These are phyloP conservation scores for Pseudogymnoascus sp. DNA, from an alignment of 2,329 filamentous ascomycete species.

Conservation along the genomic window DNA sequence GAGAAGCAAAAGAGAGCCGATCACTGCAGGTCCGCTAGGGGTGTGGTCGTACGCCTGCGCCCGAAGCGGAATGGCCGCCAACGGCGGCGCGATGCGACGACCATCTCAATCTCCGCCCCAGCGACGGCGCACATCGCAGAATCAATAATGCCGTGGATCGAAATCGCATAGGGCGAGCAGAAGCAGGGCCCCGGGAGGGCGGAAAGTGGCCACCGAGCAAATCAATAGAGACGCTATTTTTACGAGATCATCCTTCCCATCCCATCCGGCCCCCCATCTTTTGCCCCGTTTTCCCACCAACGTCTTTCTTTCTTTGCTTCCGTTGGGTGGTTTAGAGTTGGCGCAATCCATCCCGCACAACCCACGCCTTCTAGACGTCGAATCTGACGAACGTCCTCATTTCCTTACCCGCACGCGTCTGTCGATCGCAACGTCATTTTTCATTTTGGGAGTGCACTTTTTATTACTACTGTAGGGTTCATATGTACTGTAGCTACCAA, in stretches of 20 bases:
- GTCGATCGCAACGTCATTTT: not conserved
- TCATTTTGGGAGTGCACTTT: not conserved
- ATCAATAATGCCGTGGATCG: not conserved
- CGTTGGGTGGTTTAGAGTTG: conserved; percentile 1
- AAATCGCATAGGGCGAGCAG: not conserved
- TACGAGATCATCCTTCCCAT: not conserved
- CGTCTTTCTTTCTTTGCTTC: not conserved
- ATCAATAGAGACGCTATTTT: not conserved
- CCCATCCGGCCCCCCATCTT: not conserved
- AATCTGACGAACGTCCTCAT: not conserved
- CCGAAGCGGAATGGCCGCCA: not conserved
- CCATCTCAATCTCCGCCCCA: not conserved
- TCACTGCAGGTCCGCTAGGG: not conserved
- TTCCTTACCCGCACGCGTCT: not conserved
- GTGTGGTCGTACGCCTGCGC: not conserved
- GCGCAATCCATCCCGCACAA: not conserved
- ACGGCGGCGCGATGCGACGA: not conserved
- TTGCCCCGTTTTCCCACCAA: not conserved
- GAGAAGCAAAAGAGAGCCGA: not conserved
- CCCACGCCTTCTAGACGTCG: not conserved
- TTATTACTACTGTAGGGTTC: not conserved
- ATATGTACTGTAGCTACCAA: not conserved
- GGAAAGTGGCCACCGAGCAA: not conserved
- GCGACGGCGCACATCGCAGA: not conserved
- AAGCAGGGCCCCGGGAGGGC: not conserved